Percentiles rank a stretch among this genome's conserved stretches.
phyloP scores from a whole-genome alignment of 139 green algal genomes.

The Closterium sp. region DNA sequence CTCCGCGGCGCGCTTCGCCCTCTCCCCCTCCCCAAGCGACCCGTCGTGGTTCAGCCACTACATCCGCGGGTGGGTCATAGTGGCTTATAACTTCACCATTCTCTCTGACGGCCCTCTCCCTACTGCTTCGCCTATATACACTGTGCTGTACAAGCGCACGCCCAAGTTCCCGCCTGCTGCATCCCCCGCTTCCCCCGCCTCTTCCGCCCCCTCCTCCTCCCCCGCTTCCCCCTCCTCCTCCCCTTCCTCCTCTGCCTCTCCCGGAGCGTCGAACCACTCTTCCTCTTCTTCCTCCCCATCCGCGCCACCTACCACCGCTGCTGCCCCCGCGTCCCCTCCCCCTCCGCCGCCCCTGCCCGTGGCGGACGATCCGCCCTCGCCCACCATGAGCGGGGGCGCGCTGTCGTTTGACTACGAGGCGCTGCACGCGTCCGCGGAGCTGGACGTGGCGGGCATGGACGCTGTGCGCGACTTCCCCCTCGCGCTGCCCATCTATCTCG shows the following conservation, averaged over 20 bases:
- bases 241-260: too few species aligned
- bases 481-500: background rate
- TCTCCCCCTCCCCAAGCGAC: background rate
- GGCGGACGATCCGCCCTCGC: background rate
- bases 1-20: background rate
- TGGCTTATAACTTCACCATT: background rate
- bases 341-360: background rate
- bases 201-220: too few species aligned
- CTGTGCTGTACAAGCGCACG: background rate
- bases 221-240: too few species aligned
- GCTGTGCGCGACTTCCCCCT: background rate
- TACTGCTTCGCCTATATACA: background rate
- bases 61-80: background rate
- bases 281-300: background rate
- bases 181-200: background rate
- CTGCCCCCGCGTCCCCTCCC: too few species aligned
- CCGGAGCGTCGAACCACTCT: background rate
- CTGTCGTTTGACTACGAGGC: background rate
- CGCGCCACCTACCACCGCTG: background rate
- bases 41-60: background rate
- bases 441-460: background rate
- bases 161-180: background rate
- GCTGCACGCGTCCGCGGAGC: background rate
- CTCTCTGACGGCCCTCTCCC: background rate
- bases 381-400: background rate